Base-by-base conservation (phyloP, 2,329 filamentous ascomycete genomes). In the Diaporthe nobilis region DNA sequence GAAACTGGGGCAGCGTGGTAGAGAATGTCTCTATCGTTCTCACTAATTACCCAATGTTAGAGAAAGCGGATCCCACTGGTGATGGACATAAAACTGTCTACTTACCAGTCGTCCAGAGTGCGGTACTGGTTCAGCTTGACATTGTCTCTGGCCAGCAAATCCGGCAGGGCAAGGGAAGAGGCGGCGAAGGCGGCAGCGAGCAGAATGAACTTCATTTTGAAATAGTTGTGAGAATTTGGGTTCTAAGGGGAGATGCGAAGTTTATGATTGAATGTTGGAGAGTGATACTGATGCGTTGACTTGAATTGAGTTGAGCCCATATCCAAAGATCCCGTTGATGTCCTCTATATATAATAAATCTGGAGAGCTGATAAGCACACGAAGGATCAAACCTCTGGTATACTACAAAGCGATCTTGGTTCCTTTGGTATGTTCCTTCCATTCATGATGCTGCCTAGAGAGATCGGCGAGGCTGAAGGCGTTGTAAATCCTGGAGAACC, bases 51-150 rank as follows among this genome's bases (percentile, higher is more conserved):
- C 1, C 2, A 15, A 4, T 17, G n/a, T 55, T 55, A 55, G 51
- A 55, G 25, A 31, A 44, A 0, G 42, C 20, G 0, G 12, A 25
- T 3, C 28, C 20, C 15, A 7, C 5, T 7, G 28, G n/a, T 55
- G 28, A 57, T 15, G 28, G 22, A 6, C 2, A 20, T 4, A 17
- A 1, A 22, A 4, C n/a, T 25, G 10, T 39, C 1, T 10, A 39
- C 57, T 12, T 25, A 39, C 57, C 58, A 61, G 20, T 61, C 58
- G 12, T 42, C 34, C 15, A 61, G 58, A 15, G 58, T 61, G 34
- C 34, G 58, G 34, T 42, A 61, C 34, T 42, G 58, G 34, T 42
- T 61, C 34, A 61, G 58, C 22, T 61, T 61, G 58, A 61, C 34
- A 5, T 61, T 42, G 34, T 61, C 58, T 8, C 34, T 39, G 5